Conservation (phyloP, 257 asterid species). For the Jacaranda mimosifolia region DNA sequence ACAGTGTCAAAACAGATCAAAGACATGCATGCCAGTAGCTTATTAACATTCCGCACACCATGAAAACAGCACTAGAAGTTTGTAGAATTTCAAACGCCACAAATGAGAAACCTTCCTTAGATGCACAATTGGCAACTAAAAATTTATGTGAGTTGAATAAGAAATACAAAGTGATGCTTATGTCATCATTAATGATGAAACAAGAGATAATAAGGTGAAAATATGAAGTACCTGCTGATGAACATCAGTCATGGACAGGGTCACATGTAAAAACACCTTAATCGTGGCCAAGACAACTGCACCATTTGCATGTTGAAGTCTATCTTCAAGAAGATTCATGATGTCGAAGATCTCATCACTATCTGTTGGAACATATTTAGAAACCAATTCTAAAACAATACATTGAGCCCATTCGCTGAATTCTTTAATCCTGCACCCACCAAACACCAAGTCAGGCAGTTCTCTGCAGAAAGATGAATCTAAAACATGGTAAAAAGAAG, state of each 20-base stretch:
- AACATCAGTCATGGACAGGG: slow-evolving; percentile 97
- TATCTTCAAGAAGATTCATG: slow-evolving; percentile 99
- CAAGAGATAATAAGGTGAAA: slow-evolving; percentile 26
- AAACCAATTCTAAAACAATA: slow-evolving; percentile 82
- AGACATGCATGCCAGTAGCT: not conserved
- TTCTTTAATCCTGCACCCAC: slow-evolving; percentile 79
- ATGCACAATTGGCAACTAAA: not conserved
- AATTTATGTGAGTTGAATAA: slow-evolving; percentile 15
- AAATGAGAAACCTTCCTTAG: slow-evolving; percentile 27
- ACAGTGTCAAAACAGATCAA: not conserved
- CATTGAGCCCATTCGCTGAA: slow-evolving; percentile 99
- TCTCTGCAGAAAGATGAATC: slow-evolving; percentile 16
- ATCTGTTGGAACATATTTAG: slow-evolving; percentile 91
- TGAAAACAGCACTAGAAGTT: slow-evolving; percentile 14
- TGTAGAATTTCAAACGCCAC: slow-evolving; percentile 25
- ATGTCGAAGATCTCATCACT: slow-evolving; percentile 95
- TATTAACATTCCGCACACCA: not conserved
- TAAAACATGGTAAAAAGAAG: slow-evolving; percentile 21
- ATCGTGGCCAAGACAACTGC: slow-evolving; percentile 98
- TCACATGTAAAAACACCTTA: slow-evolving; percentile 89
- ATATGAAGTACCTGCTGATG: slow-evolving; percentile 87
- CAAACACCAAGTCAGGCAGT: slow-evolving; percentile 36
- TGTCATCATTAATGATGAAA: slow-evolving; percentile 27
- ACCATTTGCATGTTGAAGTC: slow-evolving; percentile 99
- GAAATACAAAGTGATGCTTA: slow-evolving; percentile 26